Evolutionary conservation across 371 early-diverging fungal genomes (phyloP), one percentile per base, ranked within the genome.

Genomic region (Lichtheimia corymbifera): DNA sequence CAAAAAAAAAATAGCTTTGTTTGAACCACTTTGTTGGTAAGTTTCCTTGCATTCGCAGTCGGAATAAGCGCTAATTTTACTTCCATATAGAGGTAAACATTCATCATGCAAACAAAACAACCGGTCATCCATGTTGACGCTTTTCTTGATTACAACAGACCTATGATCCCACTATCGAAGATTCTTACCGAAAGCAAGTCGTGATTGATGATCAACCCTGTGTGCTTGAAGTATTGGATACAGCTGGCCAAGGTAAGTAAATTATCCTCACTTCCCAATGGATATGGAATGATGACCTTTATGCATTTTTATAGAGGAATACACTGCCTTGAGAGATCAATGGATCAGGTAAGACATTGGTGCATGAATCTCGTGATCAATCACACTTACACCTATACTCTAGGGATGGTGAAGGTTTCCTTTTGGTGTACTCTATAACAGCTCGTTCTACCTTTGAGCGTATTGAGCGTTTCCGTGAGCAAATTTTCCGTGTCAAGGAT

Each of bases 151-250:
- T n/a, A n/a, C 41, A 14, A 15, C 74, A 93, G 89, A 93, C 93
- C 58, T 97, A 96, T 72, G 96, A 96, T 83, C 97, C 97, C 25
- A 97, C 97, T 25, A 97, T 96, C 66, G 97, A 97, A 81, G 97
- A 95, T 72, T 95, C 94, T 24, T 96, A 96, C 70, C 84, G 93
- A 53, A 94, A 94, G 73, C 96, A 95, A 74, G 94, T 94, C n/a
- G 94, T 94, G 14, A 93, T 97, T 70, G 96, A 97, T 78, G 95
- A 94, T 58, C 89, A 91, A 64, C 87, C 94, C 5, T 96, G 95
- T 70, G 89, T 95, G 25, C 79, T 97, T 43, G 97, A 97, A 73
- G 93, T 97, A 24, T 81, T 97, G 24, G 97, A 96, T 83, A 96
- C 96, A 13, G 96, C 96, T 41, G 97, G 96, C 5, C 95, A 97